These are phyloP conservation scores for Hypholoma fasciculare DNA, from an alignment of 768 basidiomycete genomes.

Conservation along the genomic window DNA sequence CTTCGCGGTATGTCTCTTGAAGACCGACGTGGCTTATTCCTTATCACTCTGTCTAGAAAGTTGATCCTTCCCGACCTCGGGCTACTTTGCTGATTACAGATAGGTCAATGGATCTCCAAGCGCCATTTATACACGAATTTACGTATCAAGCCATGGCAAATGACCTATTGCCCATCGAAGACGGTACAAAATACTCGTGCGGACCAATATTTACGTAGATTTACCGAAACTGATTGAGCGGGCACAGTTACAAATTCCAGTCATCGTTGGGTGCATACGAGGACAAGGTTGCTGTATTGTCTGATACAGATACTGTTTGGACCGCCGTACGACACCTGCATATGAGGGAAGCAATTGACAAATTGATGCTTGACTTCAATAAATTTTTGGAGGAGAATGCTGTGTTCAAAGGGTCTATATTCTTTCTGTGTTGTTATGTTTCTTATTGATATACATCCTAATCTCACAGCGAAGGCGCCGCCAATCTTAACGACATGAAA, in stretches of 20 bases:
- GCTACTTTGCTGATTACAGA: slow-evolving; percentile 91
- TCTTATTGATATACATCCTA: neutral
- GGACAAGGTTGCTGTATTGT: slow-evolving; percentile 84
- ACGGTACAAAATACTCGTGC: slow-evolving; percentile 85
- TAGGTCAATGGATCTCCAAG: slow-evolving; percentile 91
- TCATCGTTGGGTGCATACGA: slow-evolving; percentile 84
- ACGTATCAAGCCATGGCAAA: slow-evolving; percentile 99
- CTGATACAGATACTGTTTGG: slow-evolving; percentile 90
- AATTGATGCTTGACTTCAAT: slow-evolving; percentile 94
- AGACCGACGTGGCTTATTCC: neutral
- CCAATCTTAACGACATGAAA: slow-evolving; percentile 96
- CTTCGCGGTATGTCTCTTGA: slow-evolving; percentile 59
- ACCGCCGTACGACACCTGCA: slow-evolving; percentile 94
- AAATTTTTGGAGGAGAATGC: slow-evolving; percentile 93
- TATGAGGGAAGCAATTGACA: slow-evolving; percentile 98
- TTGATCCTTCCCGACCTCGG: slow-evolving; percentile 63
- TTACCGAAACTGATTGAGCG: neutral
- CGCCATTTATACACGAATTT: slow-evolving; percentile 94
- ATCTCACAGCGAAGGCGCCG: slow-evolving; percentile 65
- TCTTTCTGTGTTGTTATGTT: slow-evolving; percentile 1
- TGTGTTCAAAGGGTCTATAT: slow-evolving; percentile 82
- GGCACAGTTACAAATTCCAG: slow-evolving; percentile 85
- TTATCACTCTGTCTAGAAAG: slow-evolving; percentile 40
- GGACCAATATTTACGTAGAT: slow-evolving; percentile 29
- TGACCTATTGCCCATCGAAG: slow-evolving; percentile 86